Conservation (phyloP, 257 asterid species). For the Cruciata laevipes region DNA sequence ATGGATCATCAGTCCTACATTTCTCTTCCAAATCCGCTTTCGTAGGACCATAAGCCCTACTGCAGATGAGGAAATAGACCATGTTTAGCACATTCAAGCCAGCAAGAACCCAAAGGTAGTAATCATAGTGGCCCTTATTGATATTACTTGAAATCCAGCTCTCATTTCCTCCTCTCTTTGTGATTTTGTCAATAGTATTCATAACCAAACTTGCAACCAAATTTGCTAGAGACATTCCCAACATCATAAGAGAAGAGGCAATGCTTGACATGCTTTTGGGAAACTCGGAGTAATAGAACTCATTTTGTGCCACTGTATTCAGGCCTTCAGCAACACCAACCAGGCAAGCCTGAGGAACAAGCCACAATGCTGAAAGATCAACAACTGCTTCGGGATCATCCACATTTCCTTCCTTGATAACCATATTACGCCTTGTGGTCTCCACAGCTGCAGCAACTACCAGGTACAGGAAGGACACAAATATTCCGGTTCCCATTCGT, state of each 20-base stretch:
- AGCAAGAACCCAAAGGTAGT: conserved; percentile 51
- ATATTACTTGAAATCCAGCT: conserved; percentile 63
- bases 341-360: conserved; percentile 52
- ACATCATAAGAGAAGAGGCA: conserved; percentile 34
- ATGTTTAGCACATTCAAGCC: conserved; percentile 42
- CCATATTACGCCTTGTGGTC: conserved; percentile 28
- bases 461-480: conserved; percentile 46
- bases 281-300: conserved; percentile 56
- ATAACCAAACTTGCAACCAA: conserved; percentile 47
- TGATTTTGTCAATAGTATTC: conserved; percentile 29
- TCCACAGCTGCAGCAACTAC: conserved; percentile 44
- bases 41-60: conserved; percentile 45
- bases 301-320: conserved; percentile 44
- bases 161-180: conserved; percentile 37
- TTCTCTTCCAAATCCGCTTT: conserved; percentile 18
- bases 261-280: conserved; percentile 72
- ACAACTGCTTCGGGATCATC: conserved; percentile 14
- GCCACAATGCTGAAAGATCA: conserved; percentile 60
- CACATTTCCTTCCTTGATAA: conserved; percentile 19
- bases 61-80: conserved; percentile 45
- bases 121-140: conserved; percentile 59
- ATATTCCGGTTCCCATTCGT: conserved; percentile 64
- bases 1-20: conserved; percentile 19
- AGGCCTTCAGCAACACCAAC: conserved; percentile 59
- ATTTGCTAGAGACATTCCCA: conserved; percentile 40